phyloP scores from a whole-genome alignment of 2,329 filamentous ascomycete genomes.

The Tolypocladium sp. region DNA sequence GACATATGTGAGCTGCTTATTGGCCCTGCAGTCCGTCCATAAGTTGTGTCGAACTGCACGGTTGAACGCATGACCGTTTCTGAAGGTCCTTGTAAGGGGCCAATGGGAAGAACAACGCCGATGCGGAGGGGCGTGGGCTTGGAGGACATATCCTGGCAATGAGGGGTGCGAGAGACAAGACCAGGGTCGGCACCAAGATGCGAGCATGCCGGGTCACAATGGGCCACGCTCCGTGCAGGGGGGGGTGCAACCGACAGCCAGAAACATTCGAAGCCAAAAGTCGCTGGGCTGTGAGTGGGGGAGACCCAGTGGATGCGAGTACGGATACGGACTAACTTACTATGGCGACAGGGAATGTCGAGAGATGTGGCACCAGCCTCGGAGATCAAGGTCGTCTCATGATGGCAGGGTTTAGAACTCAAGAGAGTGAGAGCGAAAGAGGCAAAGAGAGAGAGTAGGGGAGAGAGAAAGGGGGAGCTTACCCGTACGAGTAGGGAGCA shows the following conservation, averaged over 20 bases:
- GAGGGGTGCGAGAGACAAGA: not conserved
- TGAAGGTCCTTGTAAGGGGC: conserved; percentile 23
- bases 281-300: not conserved
- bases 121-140: conserved; percentile 17
- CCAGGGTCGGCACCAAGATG: not conserved
- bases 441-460: not conserved
- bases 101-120: conserved; percentile 24
- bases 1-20: not conserved
- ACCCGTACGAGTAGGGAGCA: not conserved
- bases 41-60: conserved; percentile 33
- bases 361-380: conserved; percentile 1
- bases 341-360: not conserved
- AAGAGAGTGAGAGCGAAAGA: not conserved
- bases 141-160: not conserved
- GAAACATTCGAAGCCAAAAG: not conserved
- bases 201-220: conserved; percentile 1
- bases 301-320: not conserved
- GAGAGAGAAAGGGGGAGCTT: not conserved
- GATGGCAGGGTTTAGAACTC: not conserved
- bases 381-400: conserved; percentile 2
- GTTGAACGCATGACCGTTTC: conserved; percentile 45
- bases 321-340: too few species aligned
- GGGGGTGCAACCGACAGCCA: not conserved
- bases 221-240: not conserved
- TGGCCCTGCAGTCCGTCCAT: conserved; percentile 27